Percentiles rank a stretch among this genome's conserved stretches.
Conservation (phyloP, 495 filamentous ascomycete genomes). For the Chaetomidium leptoderma region DNA sequence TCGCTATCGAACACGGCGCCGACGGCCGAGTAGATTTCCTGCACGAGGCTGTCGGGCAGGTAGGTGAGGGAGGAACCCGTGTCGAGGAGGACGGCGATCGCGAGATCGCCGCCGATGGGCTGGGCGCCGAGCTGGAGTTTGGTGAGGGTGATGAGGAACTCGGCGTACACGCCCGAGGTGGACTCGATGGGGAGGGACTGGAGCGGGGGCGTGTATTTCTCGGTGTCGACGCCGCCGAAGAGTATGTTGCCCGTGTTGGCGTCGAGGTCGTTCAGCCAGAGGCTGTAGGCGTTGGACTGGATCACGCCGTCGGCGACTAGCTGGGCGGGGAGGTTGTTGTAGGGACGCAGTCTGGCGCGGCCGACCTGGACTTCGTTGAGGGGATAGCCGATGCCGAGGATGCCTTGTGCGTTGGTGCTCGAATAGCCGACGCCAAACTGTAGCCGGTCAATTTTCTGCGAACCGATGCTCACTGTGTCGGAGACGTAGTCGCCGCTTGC, state of each 20-base stretch:
- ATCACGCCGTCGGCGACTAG: conserved; percentile 69
- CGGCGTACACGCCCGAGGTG: conserved; percentile 54
- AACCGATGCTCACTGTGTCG: conserved; percentile 70
- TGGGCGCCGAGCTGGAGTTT: conserved; percentile 40
- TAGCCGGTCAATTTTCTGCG: conserved; percentile 54
- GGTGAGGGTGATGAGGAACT: conserved; percentile 81
- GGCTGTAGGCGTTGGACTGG: conserved; percentile 74
- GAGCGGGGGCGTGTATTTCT: conserved; percentile 67
- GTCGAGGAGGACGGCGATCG: conserved; percentile 74
- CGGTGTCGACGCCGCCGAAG: conserved; percentile 87
- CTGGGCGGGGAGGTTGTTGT: conserved; percentile 73
- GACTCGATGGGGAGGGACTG: conserved; percentile 71
- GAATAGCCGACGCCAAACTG: conserved; percentile 85
- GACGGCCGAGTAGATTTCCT: conserved; percentile 59
- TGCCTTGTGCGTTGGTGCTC: conserved; percentile 68
- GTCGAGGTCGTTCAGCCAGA: conserved; percentile 83
- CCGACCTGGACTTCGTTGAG: conserved; percentile 76
- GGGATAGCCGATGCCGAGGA: conserved; percentile 87
- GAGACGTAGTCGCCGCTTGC: conserved; percentile 79
- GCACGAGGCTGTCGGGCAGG: conserved; percentile 65
- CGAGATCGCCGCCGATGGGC: conserved; percentile 51
- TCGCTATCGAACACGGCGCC: conserved; percentile 57
- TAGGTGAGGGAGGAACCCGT: conserved; percentile 90
- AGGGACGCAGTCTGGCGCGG: conserved; percentile 53
- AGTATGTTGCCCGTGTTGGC: conserved; percentile 74